These are phyloP conservation scores for Boletus austroedulis DNA, from an alignment of 1,284 basidiomycete genomes.

Conservation along the genomic window DNA sequence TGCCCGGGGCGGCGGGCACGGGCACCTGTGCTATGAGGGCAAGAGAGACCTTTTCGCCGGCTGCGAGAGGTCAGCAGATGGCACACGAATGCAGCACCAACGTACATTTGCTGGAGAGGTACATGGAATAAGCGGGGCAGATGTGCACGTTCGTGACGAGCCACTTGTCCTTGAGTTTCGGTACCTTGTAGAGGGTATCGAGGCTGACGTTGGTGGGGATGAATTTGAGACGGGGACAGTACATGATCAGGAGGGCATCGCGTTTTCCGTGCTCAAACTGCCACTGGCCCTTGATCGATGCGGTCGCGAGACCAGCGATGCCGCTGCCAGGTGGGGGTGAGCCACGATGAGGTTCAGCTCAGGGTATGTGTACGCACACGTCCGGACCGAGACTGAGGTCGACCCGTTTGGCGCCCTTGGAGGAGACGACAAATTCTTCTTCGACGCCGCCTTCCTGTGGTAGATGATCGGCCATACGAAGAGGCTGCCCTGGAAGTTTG, in stretches of 20 bases:
- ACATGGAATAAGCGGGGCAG: constrained; percentile 31
- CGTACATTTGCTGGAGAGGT: constrained; percentile 29
- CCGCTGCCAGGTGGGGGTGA: constrained; percentile 5
- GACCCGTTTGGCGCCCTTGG: constrained; percentile 18
- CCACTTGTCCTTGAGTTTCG: constrained; percentile 21
- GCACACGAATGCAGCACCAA: background rate
- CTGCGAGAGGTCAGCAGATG: constrained; percentile 8
- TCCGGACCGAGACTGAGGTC: constrained; percentile 7
- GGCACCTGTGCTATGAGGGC: constrained; percentile 19
- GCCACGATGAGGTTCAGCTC: background rate
- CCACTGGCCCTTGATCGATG: constrained; percentile 30
- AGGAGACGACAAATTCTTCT: constrained; percentile 22
- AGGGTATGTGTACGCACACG: constrained; percentile 24
- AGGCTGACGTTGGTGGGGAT: constrained; percentile 20
- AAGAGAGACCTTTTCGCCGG: constrained; percentile 25
- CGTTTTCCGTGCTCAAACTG: constrained; percentile 29
- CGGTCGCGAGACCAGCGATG: constrained; percentile 21
- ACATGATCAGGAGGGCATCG: constrained; percentile 29
- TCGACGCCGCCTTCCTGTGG: constrained; percentile 17
- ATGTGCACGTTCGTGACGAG: constrained; percentile 24
- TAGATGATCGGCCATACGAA: constrained; percentile 13
- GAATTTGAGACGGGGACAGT: constrained; percentile 18
- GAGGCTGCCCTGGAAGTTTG: background rate
- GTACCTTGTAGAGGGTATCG: constrained; percentile 18
- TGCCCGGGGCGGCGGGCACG: background rate